Base-by-base conservation (phyloP, 805 yeast species). In the Clavispora santaluciae region DNA sequence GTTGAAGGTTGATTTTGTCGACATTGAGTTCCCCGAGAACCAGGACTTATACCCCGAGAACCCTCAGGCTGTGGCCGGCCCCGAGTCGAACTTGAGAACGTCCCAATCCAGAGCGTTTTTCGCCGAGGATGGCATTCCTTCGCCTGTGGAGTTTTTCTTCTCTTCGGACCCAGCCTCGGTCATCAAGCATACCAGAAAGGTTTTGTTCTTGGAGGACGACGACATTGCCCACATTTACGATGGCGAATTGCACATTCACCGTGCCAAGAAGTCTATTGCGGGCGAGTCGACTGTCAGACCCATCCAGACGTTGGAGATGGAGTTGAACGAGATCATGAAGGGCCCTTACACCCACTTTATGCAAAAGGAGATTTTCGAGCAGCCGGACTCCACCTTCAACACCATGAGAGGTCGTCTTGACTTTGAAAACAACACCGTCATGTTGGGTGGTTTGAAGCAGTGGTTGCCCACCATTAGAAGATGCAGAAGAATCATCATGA, bases 351-450 rank as follows among this genome's bases (percentile, higher is more conserved):
- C 79, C 54, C 99, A 93, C 70, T 93, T 91, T 67, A 93, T 93
- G 99, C 95, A 89, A 70, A 93, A 93, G 76, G 99, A 93, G 72
- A 93, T 93, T 54, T 88, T 85, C 60, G 99, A 93, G 69, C 99
- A 93, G 71, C 99, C 99, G 28, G 99, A 93, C 60, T 90, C 98
- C 3, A 85, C 97, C 38, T 85, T 90, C 64, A 93, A 93, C 73
- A 93, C 99, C 38, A 93, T 93, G 99, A 85, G 99, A 75, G 99
- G 99, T 60, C 87, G 99, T 74, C 75, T 93, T 47, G 98, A 93
- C 66, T 93, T 93, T 59, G 89, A 81, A 34, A 81, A 82, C 61
- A 74, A 75, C 54, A 72, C 68, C 33, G 84, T 93, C 52, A 85
- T 78, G 51, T 75, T 93, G 46, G 99, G 99, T 59, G 99, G 99